Conservation (phyloP, 495 filamentous ascomycete genomes). For the Bacidia rubella region DNA sequence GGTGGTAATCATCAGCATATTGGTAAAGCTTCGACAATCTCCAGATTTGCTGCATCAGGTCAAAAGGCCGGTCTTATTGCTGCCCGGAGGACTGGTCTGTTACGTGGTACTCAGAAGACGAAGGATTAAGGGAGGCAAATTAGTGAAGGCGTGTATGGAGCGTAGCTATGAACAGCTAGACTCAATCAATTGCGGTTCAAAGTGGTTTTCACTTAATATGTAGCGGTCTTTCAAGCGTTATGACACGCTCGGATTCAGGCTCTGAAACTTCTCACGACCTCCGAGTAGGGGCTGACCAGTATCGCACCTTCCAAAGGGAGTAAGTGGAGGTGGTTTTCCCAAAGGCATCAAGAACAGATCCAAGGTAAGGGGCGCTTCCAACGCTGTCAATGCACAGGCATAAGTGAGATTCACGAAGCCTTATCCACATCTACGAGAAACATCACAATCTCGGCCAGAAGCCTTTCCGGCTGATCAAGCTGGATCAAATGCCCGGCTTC, state of each 20-base stretch:
- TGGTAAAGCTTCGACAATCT: slow-evolving; percentile 99
- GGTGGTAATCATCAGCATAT: slow-evolving; percentile 99
- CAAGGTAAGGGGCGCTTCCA: no score
- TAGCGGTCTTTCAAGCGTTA: no score
- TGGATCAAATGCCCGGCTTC: slow-evolving; percentile 26
- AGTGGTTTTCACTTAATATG: neutral
- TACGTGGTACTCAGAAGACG: slow-evolving; percentile 98
- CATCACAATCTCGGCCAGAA: slow-evolving; percentile 4
- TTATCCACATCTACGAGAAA: neutral
- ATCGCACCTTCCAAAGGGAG: no score
- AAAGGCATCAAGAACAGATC: no score
- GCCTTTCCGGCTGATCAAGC: slow-evolving; percentile 23
- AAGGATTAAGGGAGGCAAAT: slow-evolving; percentile 63
- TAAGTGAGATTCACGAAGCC: no score
- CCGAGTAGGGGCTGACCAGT: no score
- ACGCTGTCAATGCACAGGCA: no score
- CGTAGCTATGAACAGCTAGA: no score
- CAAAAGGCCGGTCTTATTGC: slow-evolving; percentile 99
- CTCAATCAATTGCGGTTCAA: neutral
- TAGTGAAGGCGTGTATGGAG: no score
- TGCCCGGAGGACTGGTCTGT: slow-evolving; percentile 94
- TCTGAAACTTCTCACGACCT: no score
- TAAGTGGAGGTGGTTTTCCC: no score
- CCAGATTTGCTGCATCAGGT: slow-evolving; percentile 89
- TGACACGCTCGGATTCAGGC: neutral